Percentiles rank a stretch among this genome's conserved stretches.
These are phyloP conservation scores for Hypericum perforatum DNA, from an alignment of 345 rosid species.

Conservation along the genomic window DNA sequence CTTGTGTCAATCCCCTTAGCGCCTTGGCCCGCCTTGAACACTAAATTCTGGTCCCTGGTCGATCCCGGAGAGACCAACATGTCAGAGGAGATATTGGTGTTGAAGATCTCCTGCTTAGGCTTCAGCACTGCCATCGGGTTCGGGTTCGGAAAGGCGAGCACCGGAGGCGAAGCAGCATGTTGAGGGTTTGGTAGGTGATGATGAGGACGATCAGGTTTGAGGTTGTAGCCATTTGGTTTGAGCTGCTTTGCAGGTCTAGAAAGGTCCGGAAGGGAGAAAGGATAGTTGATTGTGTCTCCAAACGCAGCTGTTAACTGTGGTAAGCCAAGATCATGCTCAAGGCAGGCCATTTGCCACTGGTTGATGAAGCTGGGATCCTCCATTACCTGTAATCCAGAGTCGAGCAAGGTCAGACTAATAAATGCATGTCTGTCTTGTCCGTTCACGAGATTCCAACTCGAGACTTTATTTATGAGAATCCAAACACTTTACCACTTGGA, in stretches of 20 bases:
- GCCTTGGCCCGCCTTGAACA: conserved; percentile 22
- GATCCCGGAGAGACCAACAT: conserved; percentile 21
- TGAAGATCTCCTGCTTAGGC: conserved; percentile 36
- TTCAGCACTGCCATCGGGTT: conserved; percentile 20
- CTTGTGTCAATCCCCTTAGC: conserved; percentile 20
- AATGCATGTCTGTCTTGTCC: neutral
- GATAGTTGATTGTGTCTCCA: conserved; percentile 29
- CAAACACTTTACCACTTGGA: neutral
- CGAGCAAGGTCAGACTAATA: neutral
- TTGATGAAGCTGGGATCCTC: conserved; percentile 37
- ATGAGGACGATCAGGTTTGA: conserved; percentile 15
- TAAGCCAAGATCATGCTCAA: conserved; percentile 27
- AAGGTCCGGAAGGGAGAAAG: conserved; percentile 6
- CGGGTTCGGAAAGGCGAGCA: conserved; percentile 24
- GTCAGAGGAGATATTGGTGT: conserved; percentile 16
- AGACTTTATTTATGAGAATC: neutral
- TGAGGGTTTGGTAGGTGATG: conserved; percentile 15
- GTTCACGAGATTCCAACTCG: neutral
- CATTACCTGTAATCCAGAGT: conserved; percentile 27
- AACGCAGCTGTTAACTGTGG: conserved; percentile 34
- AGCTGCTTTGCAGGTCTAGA: conserved; percentile 34
- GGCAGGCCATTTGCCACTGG: conserved; percentile 40
- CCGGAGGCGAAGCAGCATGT: conserved; percentile 16
- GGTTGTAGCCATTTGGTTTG: conserved; percentile 27
- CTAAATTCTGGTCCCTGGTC: conserved; percentile 25